A percentile compares a stretch with the other conserved stretches of the same genome.
Evolutionary conservation across 805 yeast genomes (phyloP).

Genomic region (Teunomyces pallodes): DNA sequence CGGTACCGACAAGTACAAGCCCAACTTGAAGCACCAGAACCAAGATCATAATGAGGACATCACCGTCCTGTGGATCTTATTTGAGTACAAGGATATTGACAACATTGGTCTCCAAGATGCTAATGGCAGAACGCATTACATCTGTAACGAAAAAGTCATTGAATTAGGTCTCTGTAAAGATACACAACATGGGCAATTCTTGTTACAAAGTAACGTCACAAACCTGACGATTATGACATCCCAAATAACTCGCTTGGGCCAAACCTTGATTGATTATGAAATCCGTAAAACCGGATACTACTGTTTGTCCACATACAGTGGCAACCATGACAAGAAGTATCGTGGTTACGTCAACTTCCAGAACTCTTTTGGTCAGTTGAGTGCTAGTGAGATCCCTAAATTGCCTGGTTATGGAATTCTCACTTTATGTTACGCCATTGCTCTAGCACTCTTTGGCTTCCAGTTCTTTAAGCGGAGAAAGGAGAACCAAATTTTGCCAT

Average conservation of each 20-base stretch:
- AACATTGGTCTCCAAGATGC: slow-evolving; percentile 56
- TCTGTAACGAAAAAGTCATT: slow-evolving; percentile 76
- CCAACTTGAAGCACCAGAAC: slow-evolving; percentile 18
- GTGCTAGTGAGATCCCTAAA: slow-evolving; percentile 90
- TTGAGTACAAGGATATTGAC: slow-evolving; percentile 77
- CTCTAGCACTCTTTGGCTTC: slow-evolving; percentile 79
- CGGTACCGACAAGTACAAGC: slow-evolving; percentile 26
- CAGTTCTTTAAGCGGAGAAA: slow-evolving; percentile 78
- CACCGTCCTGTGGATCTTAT: slow-evolving; percentile 65
- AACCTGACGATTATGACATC: slow-evolving; percentile 58
- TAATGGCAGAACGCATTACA: slow-evolving; percentile 50
- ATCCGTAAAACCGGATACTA: slow-evolving; percentile 83
- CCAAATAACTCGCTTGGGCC: slow-evolving; percentile 54
- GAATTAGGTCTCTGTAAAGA: slow-evolving; percentile 49
- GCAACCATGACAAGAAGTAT: slow-evolving; percentile 44
- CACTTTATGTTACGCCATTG: slow-evolving; percentile 78
- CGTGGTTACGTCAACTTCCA: slow-evolving; percentile 75
- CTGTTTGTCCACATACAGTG: slow-evolving; percentile 74
- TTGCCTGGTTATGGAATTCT: slow-evolving; percentile 84
- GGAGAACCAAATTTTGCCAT: slow-evolving; percentile 74
- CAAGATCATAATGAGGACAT: slow-evolving; percentile 34
- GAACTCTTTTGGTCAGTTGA: slow-evolving; percentile 85
- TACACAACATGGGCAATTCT: slow-evolving; percentile 58
- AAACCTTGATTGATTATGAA: slow-evolving; percentile 58
- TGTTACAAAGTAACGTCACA: slow-evolving; percentile 47